Evolutionary conservation across 495 filamentous ascomycete species (phyloP), one percentile per base, ranked within the genome.

Genomic region (Cetradonia linearis): DNA sequence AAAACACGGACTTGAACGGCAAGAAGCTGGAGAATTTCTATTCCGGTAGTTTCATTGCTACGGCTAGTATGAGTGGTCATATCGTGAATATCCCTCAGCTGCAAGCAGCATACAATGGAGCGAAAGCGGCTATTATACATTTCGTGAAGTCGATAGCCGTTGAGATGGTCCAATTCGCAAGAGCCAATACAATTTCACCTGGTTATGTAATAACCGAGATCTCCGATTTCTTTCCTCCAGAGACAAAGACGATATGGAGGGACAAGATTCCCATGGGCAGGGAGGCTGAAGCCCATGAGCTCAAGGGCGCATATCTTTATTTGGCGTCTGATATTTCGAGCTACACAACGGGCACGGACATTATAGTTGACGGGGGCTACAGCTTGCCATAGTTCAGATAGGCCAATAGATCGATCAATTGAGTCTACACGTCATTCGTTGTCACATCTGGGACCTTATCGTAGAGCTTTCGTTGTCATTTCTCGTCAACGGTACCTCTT

Each of bases 271-370:
- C 89, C 11, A 86, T 95, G 86, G 87, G 87, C 78, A 79, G 87
- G 36, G 84, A 87, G 69, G 87, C 82, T 20, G 76, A 87, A 65
- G 75, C 83, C 0, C 78, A 80, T 53, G 91, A 96, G 75, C 73
- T 96, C 55, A 95, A 95, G 77, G 91, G 91, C 8, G 87, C 86
- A 6, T 95, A 86, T 67, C 73, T 95, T n/a, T 95, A 92, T 68
- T 72, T 96, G 59, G 89, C 89, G 5, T 87, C 83, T 18, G 89
- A 95, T 72, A 89, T 89, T 3, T 78, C 83, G 30, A 87, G 81
- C 62, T 95, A 89, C 70, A 94, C 87, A 2, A 96, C 88, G 8
- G 91, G 88, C 3, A 77, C 77, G 25, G 62, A 63, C 14, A 52
- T 63, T 18, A 53, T 63, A 16, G 62, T 63, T 37, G 62, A 63